These are phyloP conservation scores for Lophiostoma macrostomum DNA, from an alignment of 495 filamentous ascomycete species.

Conservation along the genomic window DNA sequence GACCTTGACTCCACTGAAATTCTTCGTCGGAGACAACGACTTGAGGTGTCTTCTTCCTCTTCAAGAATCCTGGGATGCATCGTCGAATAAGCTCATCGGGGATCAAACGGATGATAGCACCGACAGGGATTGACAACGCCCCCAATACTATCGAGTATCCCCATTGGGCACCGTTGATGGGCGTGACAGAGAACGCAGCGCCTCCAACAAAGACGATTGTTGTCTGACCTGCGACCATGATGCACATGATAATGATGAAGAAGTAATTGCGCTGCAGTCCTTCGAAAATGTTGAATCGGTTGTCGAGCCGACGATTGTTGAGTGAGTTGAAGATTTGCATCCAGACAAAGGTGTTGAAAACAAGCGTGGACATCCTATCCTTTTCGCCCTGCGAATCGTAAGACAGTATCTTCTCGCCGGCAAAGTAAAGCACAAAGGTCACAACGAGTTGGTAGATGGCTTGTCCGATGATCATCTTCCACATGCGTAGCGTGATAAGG, in stretches of 20 bases:
- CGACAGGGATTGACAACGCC: slow-evolving; percentile 67
- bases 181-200: slow-evolving; percentile 61
- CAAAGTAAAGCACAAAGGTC: slow-evolving; percentile 74
- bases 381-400: slow-evolving; percentile 47
- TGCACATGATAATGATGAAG: slow-evolving; percentile 75
- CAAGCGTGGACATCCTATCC: slow-evolving; percentile 60
- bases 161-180: slow-evolving; percentile 67
- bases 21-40: slow-evolving; percentile 71
- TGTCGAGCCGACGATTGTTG: slow-evolving; percentile 83
- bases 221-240: slow-evolving; percentile 80
- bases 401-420: slow-evolving; percentile 59
- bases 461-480: slow-evolving; percentile 93
- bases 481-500: slow-evolving; percentile 78
- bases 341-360: slow-evolving; percentile 93
- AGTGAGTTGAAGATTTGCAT: slow-evolving; percentile 94
- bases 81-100: slow-evolving; percentile 63
- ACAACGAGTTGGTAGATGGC: slow-evolving; percentile 79
- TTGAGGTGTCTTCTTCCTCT: slow-evolving; percentile 38
- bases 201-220: slow-evolving; percentile 78
- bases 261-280: slow-evolving; percentile 74
- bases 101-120: slow-evolving; percentile 67
- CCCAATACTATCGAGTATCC: slow-evolving; percentile 70
- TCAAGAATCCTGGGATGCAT: slow-evolving; percentile 48
- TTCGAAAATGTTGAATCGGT: slow-evolving; percentile 86
- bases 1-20: slow-evolving; percentile 52